Base-by-base conservation (phyloP, 345 rosid genomes). In the Populus simonii region DNA sequence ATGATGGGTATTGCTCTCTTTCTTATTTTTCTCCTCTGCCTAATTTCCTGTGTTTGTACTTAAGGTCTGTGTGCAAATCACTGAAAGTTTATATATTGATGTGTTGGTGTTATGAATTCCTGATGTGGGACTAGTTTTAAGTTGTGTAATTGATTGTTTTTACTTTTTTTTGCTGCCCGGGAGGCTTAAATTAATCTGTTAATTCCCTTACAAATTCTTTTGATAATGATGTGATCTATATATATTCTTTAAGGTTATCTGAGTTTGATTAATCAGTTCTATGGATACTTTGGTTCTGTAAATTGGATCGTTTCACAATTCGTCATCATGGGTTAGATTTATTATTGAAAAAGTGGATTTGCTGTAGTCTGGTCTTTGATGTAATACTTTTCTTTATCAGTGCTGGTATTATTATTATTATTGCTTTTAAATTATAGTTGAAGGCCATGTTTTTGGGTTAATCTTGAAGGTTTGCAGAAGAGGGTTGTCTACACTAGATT, bases 31-130 rank as follows among this genome's bases (percentile, higher is more conserved):
- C 18, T 8, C 16, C 27, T 16, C 53, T 70, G 59, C 71, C 27
- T 71, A 16, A 23, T 9, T 17, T 55, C 74, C 20, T 23, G 66
- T 62, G 69, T 43, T 71, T 83, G 51, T 62, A 77, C 38, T 59
- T 62, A 66, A 81, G 62, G 35, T 75, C 23, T 79, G 49, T 67
- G 72, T 68, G 75, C 45, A 68, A 71, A 55, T 41, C 35, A 36
- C 1, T 4, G 38, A 35, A 49, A 17, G 41, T 29, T 77, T 22
- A 27, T 71, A 72, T 65, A 22, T 76, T 76, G 61, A 66, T 49
- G 76, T 71, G n/a, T 31, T 77, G n/a, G 61, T 78, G 49, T 59
- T 12, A 66, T 77, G n/a, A 74, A 62, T 74, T 71, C 69, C 25
- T 49, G 75, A 55, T 82, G 76, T 59, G 57, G 75, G 70, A 59